Base-by-base conservation (phyloP, 768 basidiomycete genomes). In the Tulasnella sp. region DNA sequence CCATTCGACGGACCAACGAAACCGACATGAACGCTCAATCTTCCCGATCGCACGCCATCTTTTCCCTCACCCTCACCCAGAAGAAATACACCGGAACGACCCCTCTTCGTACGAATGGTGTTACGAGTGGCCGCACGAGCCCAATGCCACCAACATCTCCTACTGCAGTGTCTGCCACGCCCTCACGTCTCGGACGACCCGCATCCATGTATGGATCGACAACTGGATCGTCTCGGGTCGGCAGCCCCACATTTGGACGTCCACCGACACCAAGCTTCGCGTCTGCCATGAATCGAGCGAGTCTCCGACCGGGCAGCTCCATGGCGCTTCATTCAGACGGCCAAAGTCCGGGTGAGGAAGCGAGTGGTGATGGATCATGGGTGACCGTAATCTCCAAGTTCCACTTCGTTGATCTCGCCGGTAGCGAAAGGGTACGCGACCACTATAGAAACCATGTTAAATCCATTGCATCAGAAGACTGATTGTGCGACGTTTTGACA, bases 11-110 rank as follows among this genome's bases (percentile, higher is more conserved):
- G 58, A 98, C 96, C 9, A 94, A 95, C 64, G 90, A 94, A 71
- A 99, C 96, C 30, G 90, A 92, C 68, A 97, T 98, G 95, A 99
- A 99, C 70, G 91, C 95, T 24, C 92, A 96, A 70, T 93, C 89
- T 1, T 97, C 95, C 42, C 86, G 96, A 60, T 96, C 92, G 27
- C 96, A 99, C 79, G 96, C 96, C 63, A 98, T 99, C 71, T 98
- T 99, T 73, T 97, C 95, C 41, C 77, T 99, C 54, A 96, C 91
- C 11, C 76, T 99, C 56, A 88, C 84, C 3, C 95, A 97, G 73
- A 90, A 86, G 76, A 92, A 86, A 70, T 90, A 75, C 68, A 77
- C 80, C 34, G 91, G 92, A 24, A 78, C 81, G 21, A 78, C 77
- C 2, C 85, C 86, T 2, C 81, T 85, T 30, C 80, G 87, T 51